These are phyloP conservation scores for Paramecium bursaria DNA, from an alignment of 73 alveolate species.

Conservation along the genomic window DNA sequence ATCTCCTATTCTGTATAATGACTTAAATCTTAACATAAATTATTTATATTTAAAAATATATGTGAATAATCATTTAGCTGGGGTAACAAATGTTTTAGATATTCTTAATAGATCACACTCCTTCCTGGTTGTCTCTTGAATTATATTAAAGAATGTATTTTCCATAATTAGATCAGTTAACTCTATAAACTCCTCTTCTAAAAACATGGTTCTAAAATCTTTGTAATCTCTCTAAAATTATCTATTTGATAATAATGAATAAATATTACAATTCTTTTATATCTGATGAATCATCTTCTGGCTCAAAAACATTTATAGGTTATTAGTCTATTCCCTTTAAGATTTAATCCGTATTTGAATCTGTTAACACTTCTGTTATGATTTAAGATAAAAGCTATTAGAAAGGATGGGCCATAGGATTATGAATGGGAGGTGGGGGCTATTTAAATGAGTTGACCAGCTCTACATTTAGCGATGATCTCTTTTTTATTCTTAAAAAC, in stretches of 20 bases:
- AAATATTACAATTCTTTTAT: slow-evolving; percentile 14
- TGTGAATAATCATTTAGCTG: slow-evolving; percentile 46
- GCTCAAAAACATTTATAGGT: slow-evolving; percentile 71
- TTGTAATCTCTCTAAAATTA: slow-evolving; percentile 43
- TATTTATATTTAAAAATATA: slow-evolving; percentile 26
- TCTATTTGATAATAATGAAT: background rate
- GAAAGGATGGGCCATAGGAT: slow-evolving; percentile 67
- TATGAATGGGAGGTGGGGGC: slow-evolving; percentile 53
- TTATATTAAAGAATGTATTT: slow-evolving; percentile 93
- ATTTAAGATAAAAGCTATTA: slow-evolving; percentile 66
- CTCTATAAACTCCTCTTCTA: slow-evolving; percentile 80
- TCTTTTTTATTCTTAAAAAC: slow-evolving; percentile 64
- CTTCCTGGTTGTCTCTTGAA: slow-evolving; percentile 95
- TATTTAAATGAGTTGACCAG: slow-evolving; percentile 42
- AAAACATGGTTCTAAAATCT: slow-evolving; percentile 70
- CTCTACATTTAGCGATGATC: slow-evolving; percentile 62
- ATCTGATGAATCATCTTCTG: slow-evolving; percentile 38
- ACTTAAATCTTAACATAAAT: slow-evolving; percentile 53
- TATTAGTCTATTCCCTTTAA: slow-evolving; percentile 71
- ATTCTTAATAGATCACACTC: slow-evolving; percentile 94
- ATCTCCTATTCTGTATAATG: background rate
- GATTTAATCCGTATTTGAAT: slow-evolving; percentile 73
- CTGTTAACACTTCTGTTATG: slow-evolving; percentile 78
- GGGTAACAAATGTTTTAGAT: slow-evolving; percentile 92
- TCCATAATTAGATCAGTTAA: slow-evolving; percentile 94